Evolutionary conservation across 2,329 filamentous ascomycete species (phyloP).

Genomic region (Fonsecaea pedrosoi): DNA sequence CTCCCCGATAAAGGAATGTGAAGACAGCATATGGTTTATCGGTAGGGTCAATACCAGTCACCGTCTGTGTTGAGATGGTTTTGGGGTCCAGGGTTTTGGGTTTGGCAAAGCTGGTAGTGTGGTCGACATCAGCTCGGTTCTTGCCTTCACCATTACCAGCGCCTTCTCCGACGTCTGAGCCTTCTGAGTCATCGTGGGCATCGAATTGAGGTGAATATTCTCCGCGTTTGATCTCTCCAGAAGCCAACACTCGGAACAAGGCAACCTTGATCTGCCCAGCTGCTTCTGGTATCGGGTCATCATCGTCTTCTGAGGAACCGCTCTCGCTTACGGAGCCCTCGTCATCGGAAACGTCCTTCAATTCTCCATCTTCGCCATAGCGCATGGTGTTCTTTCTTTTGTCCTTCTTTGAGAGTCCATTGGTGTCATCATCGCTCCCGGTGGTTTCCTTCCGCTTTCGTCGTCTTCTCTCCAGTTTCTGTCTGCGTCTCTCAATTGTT

Average conservation of each 20-base stretch:
- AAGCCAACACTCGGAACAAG: conserved; percentile 92
- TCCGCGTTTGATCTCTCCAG: conserved; percentile 95
- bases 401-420: conserved; percentile 32
- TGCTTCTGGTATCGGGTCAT: conserved; percentile 86
- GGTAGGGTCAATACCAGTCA: conserved; percentile 92
- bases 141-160: conserved; percentile 61
- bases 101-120: conserved; percentile 97
- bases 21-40: conserved; percentile 97
- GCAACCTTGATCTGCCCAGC: conserved; percentile 98
- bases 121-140: conserved; percentile 84
- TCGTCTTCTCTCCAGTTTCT: conserved; percentile 81
- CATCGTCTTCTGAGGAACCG: conserved; percentile 70
- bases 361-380: conserved; percentile 77
- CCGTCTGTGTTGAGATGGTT: conserved; percentile 96
- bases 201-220: conserved; percentile 98
- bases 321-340: conserved; percentile 72
- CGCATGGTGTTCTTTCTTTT: conserved; percentile 68
- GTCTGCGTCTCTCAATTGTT: conserved; percentile 69
- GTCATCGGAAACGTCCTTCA: conserved; percentile 75
- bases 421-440: conserved; percentile 50
- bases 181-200: conserved; percentile 90
- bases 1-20: conserved; percentile 96
- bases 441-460: conserved; percentile 71
- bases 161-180: conserved; percentile 53
- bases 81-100: conserved; percentile 95